Percentiles rank a stretch among this genome's conserved stretches.
Evolutionary conservation across 2,329 filamentous ascomycete species (phyloP).

Genomic region (Penicillium palitans): DNA sequence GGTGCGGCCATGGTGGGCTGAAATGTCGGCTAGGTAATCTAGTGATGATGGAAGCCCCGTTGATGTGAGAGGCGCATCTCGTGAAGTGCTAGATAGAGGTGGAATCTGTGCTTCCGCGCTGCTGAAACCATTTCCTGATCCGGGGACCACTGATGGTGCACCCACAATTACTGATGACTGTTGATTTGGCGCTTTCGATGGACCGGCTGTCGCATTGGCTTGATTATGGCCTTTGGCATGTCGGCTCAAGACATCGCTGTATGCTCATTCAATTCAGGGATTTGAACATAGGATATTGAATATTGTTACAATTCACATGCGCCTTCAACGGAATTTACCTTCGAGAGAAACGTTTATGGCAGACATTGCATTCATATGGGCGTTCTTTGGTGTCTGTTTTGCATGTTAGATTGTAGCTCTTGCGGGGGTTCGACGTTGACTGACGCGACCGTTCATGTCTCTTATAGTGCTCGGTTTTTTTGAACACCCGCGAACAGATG

Average conservation of each 20-base stretch:
- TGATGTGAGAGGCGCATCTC: constrained; percentile 31
- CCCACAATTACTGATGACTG: constrained; percentile 23
- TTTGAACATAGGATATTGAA: background rate
- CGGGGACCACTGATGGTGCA: constrained; percentile 14
- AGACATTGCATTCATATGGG: constrained; percentile 55
- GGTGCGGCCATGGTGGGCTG: constrained; percentile 35
- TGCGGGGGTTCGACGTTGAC: constrained; percentile 24
- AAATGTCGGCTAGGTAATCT: constrained; percentile 43
- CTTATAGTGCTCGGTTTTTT: constrained; percentile 58
- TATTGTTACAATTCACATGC: background rate
- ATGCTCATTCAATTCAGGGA: constrained; percentile 15
- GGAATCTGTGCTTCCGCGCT: constrained; percentile 17
- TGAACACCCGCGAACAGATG: constrained; percentile 56
- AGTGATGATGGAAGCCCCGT: constrained; percentile 39
- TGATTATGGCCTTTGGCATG: constrained; percentile 53
- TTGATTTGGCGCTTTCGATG: constrained; percentile 32
- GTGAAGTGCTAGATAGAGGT: constrained; percentile 21
- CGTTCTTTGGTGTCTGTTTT: constrained; percentile 55
- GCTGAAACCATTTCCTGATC: constrained; percentile 14
- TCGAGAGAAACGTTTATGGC: constrained; percentile 56
- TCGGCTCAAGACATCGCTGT: constrained; percentile 52
- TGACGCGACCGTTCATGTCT: constrained; percentile 57
- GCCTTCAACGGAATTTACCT: constrained; percentile 41
- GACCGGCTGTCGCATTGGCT: constrained; percentile 11
- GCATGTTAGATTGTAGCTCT: constrained; percentile 9